Base-by-base conservation (phyloP, 2,329 filamentous ascomycete species). In the Neoarthrinium moseri region DNA sequence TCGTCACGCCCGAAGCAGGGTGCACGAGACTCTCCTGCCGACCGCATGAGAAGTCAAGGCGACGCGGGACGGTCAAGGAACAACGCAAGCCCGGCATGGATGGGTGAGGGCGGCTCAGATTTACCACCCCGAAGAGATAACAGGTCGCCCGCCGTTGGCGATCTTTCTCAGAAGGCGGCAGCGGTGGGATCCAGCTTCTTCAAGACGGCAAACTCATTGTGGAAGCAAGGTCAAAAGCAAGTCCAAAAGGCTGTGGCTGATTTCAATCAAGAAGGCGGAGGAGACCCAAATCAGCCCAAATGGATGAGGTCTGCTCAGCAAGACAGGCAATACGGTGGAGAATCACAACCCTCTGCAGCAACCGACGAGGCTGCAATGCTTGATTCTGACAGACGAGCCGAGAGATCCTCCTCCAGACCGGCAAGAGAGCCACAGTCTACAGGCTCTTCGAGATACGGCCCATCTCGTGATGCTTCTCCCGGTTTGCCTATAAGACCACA, bases 181-280 rank as follows among this genome's bases (percentile, higher is more conserved):
- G 87, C 91, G 26, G 77, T 97, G 60, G 89, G 94, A 1, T 89
- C 73, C 35, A 95, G 80, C 51, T 68, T 99, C 11, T 84, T 97
- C 65, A 99, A 99, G 65, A 94, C 91, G 3, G 94, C 94, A 2
- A 95, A 95, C 55, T 92, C 89, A 1, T 70, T 97, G 1, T 99
- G 94, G 94, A 99, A 96, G 63, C 89, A 87, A 3, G 85, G 92
- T 0, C 89, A 91, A 61, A 99, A 96, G 68, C 91, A 89, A 63
- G 81, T 97, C 47, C 90, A 95, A 59, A 90, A 94, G 66, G 92
- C 90, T 4, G 88, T 97, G 26, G 84, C 91, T 7, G 94, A 99
- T 13, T 87, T 97, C 48, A 81, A 86, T 54, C 75, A 81, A 52
- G 77, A 78, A 33, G 86, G 84, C n/a, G 73, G 75, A n/a, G n/a